Conservation (phyloP, 2,329 filamentous ascomycete genomes). For the Colletotrichum camelliae region DNA sequence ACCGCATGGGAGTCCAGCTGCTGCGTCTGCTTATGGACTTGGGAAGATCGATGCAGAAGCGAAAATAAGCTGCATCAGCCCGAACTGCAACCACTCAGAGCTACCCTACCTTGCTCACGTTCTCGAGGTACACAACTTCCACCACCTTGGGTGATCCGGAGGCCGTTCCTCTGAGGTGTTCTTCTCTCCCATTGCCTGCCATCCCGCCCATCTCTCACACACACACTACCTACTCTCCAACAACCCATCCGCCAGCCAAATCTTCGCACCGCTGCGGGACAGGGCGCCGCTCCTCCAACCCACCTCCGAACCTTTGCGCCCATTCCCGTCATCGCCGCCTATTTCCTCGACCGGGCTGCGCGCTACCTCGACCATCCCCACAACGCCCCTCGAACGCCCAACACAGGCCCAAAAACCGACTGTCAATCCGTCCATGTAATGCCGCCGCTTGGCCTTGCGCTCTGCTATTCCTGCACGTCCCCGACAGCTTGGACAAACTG, state of each 20-base stretch:
- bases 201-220: background rate
- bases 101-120: background rate
- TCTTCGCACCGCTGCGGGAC: background rate
- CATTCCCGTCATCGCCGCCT: background rate
- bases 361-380: background rate
- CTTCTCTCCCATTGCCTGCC: background rate
- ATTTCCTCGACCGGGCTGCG: background rate
- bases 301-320: constrained; percentile 4
- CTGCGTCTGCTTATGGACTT: constrained; percentile 7
- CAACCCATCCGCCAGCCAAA: background rate
- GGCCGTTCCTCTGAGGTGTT: background rate
- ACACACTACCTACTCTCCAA: background rate
- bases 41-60: constrained; percentile 17
- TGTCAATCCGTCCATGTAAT: constrained; percentile 17
- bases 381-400: constrained; percentile 1
- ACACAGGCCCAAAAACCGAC: background rate
- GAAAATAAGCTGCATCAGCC: constrained; percentile 23
- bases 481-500: constrained; percentile 19
- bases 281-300: background rate
- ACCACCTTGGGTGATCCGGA: background rate
- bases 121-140: constrained; percentile 1
- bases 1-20: background rate
- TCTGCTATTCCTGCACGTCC: constrained; percentile 15
- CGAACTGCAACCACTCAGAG: constrained; percentile 12
- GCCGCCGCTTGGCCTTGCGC: constrained; percentile 17